A percentile compares a stretch with the other conserved stretches of the same genome.
These are phyloP conservation scores for Phlyctochytrium arcticum DNA, from an alignment of 192 early-diverging fungal species.

Conservation along the genomic window DNA sequence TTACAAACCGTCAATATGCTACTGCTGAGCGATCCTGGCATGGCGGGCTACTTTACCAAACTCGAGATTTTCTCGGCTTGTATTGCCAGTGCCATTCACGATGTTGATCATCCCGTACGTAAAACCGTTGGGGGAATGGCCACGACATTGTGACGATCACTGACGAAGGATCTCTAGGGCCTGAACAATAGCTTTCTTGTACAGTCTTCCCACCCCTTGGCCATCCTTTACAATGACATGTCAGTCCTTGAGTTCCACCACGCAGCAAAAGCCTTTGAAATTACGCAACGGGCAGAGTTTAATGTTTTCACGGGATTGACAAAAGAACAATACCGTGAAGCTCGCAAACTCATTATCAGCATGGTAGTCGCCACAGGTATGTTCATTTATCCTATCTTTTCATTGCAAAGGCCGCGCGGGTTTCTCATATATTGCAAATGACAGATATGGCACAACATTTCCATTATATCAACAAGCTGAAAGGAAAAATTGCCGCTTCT, in stretches of 20 bases:
- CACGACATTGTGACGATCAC: neutral
- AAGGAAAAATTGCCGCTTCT: conserved; percentile 47
- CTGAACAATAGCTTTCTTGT: conserved; percentile 57
- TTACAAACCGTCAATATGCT: conserved; percentile 53
- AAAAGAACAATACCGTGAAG: conserved; percentile 40
- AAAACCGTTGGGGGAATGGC: neutral
- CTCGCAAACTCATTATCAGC: conserved; percentile 48
- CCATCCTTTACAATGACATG: conserved; percentile 56
- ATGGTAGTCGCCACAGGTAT: conserved; percentile 56
- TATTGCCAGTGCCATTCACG: conserved; percentile 52
- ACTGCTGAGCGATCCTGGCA: conserved; percentile 39
- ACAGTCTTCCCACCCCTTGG: conserved; percentile 45
- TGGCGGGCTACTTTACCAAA: conserved; percentile 46
- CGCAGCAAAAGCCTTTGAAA: conserved; percentile 50
- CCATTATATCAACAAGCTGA: conserved; percentile 57
- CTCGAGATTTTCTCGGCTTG: conserved; percentile 48
- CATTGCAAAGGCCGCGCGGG: neutral
- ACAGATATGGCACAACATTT: conserved; percentile 58
- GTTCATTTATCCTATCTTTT: neutral
- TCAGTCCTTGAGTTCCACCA: conserved; percentile 58
- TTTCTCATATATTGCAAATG: neutral
- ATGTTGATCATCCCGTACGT: conserved; percentile 56
- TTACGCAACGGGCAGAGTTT: conserved; percentile 32
- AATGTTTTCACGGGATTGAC: conserved; percentile 47
- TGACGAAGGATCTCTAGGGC: conserved; percentile 27